phyloP scores from a whole-genome alignment of 352 stramenopile genomes.

The Phytophthora kernoviae region DNA sequence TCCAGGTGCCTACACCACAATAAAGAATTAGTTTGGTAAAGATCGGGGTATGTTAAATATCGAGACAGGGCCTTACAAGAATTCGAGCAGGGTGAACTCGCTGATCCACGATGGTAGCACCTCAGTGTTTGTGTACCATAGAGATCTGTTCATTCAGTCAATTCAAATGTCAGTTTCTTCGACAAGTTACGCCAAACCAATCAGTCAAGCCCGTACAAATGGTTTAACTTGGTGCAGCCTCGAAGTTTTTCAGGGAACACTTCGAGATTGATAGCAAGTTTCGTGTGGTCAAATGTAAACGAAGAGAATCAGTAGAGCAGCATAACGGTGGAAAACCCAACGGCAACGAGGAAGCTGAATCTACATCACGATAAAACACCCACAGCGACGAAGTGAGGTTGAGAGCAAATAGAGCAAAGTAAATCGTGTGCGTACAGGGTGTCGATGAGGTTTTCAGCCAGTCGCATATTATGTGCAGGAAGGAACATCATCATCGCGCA shows the following conservation, averaged over 20 bases:
- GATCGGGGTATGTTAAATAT: too few species aligned
- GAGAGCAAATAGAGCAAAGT: not conserved
- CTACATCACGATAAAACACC: not conserved
- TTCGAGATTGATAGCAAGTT: conserved; percentile 8
- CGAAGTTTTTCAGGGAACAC: conserved; percentile 23
- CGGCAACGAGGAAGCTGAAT: conserved; percentile 25
- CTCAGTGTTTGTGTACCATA: conserved; percentile 38
- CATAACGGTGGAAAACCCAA: conserved; percentile 15
- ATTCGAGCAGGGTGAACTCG: conserved; percentile 35
- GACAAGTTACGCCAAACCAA: conserved; percentile 19
- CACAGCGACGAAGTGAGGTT: not conserved
- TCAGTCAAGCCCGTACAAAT: conserved; percentile 19
- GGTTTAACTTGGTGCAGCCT: conserved; percentile 2
- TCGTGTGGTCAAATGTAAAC: conserved; percentile 18
- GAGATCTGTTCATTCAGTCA: conserved; percentile 14
- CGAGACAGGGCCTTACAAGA: too few species aligned
- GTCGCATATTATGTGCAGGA: not conserved
- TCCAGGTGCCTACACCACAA: conserved; percentile 10
- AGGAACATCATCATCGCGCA: conserved; percentile 7
- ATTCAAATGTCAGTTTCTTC: not conserved
- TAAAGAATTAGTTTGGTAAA: too few species aligned
- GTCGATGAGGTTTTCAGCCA: conserved; percentile 10
- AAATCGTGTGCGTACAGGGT: not conserved
- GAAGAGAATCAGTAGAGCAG: conserved; percentile 9
- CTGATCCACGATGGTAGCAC: conserved; percentile 34